Conservation (phyloP, 1,284 basidiomycete genomes). For the Vanrija sp. region DNA sequence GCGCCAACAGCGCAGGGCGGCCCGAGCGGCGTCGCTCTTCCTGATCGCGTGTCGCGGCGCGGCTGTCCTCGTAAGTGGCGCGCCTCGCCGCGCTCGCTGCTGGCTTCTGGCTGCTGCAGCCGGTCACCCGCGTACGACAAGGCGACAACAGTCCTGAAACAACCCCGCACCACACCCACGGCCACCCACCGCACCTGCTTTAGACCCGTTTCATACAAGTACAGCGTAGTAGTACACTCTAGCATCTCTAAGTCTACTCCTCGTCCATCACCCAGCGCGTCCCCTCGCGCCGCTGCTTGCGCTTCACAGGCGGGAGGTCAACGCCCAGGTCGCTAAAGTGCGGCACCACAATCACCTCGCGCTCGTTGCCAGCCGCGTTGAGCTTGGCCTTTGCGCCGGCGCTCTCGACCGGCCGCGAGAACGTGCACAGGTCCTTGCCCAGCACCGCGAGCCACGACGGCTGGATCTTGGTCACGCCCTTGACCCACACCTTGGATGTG, state of each 20-base stretch:
- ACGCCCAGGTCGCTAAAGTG: constrained; percentile 77
- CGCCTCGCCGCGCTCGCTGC: too few relatives aligned
- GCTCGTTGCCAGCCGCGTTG: constrained; percentile 35
- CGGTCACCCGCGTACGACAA: too few relatives aligned
- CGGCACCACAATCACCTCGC: constrained; percentile 63
- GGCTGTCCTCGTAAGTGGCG: too few relatives aligned
- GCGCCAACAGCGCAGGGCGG: too few relatives aligned
- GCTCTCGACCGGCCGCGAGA: constrained; percentile 77
- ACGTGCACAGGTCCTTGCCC: constrained; percentile 77
- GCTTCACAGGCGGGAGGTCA: constrained; percentile 74
- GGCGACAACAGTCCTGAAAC: too few relatives aligned
- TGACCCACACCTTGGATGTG: constrained; percentile 72
- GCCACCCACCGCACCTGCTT: too few relatives aligned
- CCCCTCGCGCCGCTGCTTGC: constrained; percentile 48
- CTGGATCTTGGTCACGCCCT: constrained; percentile 83
- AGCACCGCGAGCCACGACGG: constrained; percentile 81
- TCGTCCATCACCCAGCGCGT: constrained; percentile 48
- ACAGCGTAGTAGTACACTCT: constrained; percentile 12
- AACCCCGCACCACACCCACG: too few relatives aligned
- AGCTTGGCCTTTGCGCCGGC: constrained; percentile 39
- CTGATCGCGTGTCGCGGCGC: too few relatives aligned
- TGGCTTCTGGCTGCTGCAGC: too few relatives aligned
- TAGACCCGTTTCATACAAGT: not conserved
- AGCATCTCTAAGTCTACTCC: constrained; percentile 5
- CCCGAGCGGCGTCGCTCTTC: too few relatives aligned